Evolutionary conservation across 2,329 filamentous ascomycete species (phyloP).

Genomic region (Sporothrix luriei): DNA sequence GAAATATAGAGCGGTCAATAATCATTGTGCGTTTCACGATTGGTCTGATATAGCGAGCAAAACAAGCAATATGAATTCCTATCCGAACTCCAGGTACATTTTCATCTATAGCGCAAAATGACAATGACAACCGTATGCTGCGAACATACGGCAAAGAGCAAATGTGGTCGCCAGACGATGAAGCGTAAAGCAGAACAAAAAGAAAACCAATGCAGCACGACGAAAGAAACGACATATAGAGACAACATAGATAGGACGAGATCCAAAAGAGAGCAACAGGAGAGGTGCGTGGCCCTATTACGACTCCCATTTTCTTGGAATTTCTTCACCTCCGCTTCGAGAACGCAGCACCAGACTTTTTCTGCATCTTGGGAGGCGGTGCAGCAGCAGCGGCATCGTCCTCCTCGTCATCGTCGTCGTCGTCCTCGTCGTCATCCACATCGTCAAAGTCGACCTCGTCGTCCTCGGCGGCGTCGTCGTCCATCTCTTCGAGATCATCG

Average conservation of each 20-base stretch:
- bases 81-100: constrained; percentile 28
- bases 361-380: constrained; percentile 44
- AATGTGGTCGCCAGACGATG: constrained; percentile 18
- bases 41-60: not conserved
- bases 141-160: constrained; percentile 3
- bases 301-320: not conserved
- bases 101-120: constrained; percentile 28
- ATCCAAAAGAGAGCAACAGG: not conserved
- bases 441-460: constrained; percentile 33
- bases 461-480: constrained; percentile 62
- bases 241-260: not conserved
- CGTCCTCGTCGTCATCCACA: constrained; percentile 41
- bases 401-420: constrained; percentile 39
- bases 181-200: not conserved
- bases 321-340: constrained; percentile 40
- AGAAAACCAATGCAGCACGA: not conserved
- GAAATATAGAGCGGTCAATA: constrained; percentile 2
- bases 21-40: not conserved
- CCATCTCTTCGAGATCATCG: constrained; percentile 54
- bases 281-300: not conserved
- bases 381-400: constrained; percentile 42
- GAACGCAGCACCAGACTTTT: constrained; percentile 40
- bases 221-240: not conserved
- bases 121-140: constrained; percentile 23
- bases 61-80: not conserved